A percentile compares a stretch with the other conserved stretches of the same genome.
These are phyloP conservation scores for Nectriaceae sp. DNA, from an alignment of 2,329 filamentous ascomycete species.

Conservation along the genomic window DNA sequence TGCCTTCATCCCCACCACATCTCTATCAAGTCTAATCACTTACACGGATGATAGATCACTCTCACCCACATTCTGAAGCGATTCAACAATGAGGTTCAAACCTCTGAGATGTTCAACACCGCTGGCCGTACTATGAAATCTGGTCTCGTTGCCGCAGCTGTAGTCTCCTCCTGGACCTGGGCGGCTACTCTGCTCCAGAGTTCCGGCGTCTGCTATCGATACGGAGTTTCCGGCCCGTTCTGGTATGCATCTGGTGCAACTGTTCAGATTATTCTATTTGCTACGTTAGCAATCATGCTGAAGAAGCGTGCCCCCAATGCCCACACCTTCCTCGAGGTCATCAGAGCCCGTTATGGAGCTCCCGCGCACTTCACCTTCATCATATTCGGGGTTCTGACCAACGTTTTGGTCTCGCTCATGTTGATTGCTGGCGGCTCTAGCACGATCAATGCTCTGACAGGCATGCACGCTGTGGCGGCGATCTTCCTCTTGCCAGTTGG, in stretches of 20 bases:
- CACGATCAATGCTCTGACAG: conserved; percentile 52
- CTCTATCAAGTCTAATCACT: not conserved
- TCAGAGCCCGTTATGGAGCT: conserved; percentile 75
- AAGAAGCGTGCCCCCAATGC: conserved; percentile 86
- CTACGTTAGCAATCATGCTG: conserved; percentile 84
- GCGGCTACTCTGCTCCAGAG: conserved; percentile 79
- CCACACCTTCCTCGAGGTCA: conserved; percentile 80
- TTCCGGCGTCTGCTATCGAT: conserved; percentile 76
- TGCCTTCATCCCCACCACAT: not conserved
- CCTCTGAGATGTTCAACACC: conserved; percentile 89
- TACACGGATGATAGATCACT: conserved; percentile 46
- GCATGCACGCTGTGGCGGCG: conserved; percentile 67
- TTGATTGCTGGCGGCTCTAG: conserved; percentile 72
- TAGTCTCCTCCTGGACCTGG: conserved; percentile 92
- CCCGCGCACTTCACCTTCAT: conserved; percentile 76
- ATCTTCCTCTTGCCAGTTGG: conserved; percentile 82
- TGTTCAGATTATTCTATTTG: conserved; percentile 85
- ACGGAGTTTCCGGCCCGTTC: conserved; percentile 62
- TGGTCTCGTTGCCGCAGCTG: conserved; percentile 81
- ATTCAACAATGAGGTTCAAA: conserved; percentile 69
- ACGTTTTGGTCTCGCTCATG: conserved; percentile 86
- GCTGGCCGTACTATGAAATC: conserved; percentile 86
- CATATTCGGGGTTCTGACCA: conserved; percentile 78
- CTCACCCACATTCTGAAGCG: conserved; percentile 71
- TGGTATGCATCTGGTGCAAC: conserved; percentile 73